Evolutionary conservation across 768 basidiomycete genomes (phyloP).

Genomic region (Sistotremastrum suecicum): DNA sequence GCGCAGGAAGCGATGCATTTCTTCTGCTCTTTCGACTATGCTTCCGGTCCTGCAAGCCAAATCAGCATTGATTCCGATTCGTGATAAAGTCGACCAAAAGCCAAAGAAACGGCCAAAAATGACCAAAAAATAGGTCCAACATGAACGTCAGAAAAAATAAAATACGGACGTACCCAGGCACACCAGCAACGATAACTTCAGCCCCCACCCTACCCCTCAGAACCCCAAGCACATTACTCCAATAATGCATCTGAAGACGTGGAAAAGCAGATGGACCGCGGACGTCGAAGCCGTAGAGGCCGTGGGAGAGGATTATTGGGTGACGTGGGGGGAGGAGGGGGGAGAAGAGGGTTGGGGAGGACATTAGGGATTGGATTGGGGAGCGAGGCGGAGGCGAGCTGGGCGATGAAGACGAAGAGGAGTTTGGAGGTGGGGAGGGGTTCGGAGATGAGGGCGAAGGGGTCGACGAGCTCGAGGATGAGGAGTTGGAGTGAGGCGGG

Average conservation of each 20-base stretch:
- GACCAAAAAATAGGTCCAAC: not conserved
- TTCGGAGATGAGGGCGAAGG: too few species aligned
- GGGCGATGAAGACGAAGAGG: too few species aligned
- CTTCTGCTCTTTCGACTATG: conserved; percentile 64
- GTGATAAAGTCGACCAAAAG: too few species aligned
- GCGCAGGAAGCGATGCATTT: conserved; percentile 59
- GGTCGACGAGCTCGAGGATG: too few species aligned
- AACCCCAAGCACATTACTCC: conserved; percentile 76
- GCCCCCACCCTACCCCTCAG: conserved; percentile 73
- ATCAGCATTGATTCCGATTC: not conserved
- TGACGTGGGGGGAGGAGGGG: conserved; percentile 70
- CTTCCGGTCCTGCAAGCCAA: conserved; percentile 65
- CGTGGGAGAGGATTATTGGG: conserved; percentile 93
- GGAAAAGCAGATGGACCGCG: conserved; percentile 75
- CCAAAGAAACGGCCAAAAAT: not conserved
- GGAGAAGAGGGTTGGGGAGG: conserved; percentile 64
- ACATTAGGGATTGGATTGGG: conserved; percentile 54
- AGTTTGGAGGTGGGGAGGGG: too few species aligned
- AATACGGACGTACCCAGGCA: conserved; percentile 61
- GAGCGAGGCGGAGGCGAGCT: not conserved
- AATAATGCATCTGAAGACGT: conserved; percentile 80
- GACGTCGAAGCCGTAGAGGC: conserved; percentile 91
- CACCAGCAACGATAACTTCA: conserved; percentile 91
- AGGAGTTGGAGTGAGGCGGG: too few species aligned
- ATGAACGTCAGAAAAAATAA: not conserved